Base-by-base conservation (phyloP, 2,329 filamentous ascomycete species). In the Dothideomycetes sp. region DNA sequence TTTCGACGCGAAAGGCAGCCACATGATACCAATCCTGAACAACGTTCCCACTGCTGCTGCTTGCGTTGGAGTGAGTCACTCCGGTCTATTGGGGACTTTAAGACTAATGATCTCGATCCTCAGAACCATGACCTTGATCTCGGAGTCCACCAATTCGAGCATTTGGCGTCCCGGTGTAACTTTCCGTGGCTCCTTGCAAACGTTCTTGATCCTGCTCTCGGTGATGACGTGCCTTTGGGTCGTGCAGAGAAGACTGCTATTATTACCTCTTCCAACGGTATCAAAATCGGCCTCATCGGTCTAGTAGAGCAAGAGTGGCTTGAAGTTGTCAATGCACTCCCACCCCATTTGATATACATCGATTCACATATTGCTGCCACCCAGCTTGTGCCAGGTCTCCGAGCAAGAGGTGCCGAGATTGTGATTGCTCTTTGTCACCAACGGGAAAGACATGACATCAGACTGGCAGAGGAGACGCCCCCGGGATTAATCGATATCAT, bases 51-150 rank as follows among this genome's bases (percentile, higher is more conserved):
- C 84, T 1, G 73, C 84, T 55, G 82, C 80, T 32, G 81, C 86
- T n/a, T 88, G 84, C 56, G 70, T 93, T 36, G 86, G 86, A 44
- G 81, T 86, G 67, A 54, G 77, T 70, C 46, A 14, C 8, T 4
- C 16, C 4, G 17, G 15, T 9, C 36, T 36, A 8, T 30, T 4
- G 8, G 3, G n/a, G 4, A 30, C 30, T 12, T 10, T 34, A 19
- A 9, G 7, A 19, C n/a, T 11, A 34, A n/a, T 34, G 16, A 34
- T n/a, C 14, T 15, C 11, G 16, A 15, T 31, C 10, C 31, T 18
- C 46, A 86, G 73, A 94, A 94, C 56, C 87, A 94, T 58, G 88
- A 94, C 56, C 76, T 94, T 39, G 88, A 94, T 63, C 94, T 94
- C 60, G 88, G 87, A 10, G 81, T 93, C 31, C 70, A 73, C 40